Percentiles rank a stretch among this genome's conserved stretches.
Evolutionary conservation across 2,329 filamentous ascomycete genomes (phyloP).

Genomic region (Drechslerella dactyloides): DNA sequence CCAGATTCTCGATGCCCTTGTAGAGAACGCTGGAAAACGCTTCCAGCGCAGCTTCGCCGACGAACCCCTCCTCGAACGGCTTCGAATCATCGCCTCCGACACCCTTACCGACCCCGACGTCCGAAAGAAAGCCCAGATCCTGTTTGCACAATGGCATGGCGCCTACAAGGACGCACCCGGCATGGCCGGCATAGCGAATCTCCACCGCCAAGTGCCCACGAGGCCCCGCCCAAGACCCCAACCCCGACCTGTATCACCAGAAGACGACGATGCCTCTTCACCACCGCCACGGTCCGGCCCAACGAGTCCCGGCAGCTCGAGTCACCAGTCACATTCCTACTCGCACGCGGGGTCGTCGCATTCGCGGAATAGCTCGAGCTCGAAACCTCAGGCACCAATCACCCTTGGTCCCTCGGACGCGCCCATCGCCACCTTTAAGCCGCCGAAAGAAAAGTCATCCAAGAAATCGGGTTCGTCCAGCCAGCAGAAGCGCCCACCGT

Average conservation of each 20-base stretch:
- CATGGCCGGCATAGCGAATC: conserved; percentile 76
- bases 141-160: conserved; percentile 85
- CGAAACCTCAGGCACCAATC: conserved; percentile 56
- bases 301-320: conserved; percentile 12
- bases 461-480: conserved; percentile 64
- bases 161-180: conserved; percentile 82
- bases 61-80: conserved; percentile 86
- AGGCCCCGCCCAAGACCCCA: conserved; percentile 56
- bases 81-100: conserved; percentile 85
- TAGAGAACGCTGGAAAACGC: conserved; percentile 87
- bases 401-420: conserved; percentile 57
- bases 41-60: conserved; percentile 90
- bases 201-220: conserved; percentile 74
- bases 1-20: conserved; percentile 79
- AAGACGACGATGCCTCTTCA: conserved; percentile 51
- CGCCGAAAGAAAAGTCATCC: conserved; percentile 55
- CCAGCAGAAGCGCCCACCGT: conserved; percentile 67
- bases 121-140: conserved; percentile 81
- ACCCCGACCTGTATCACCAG: conserved; percentile 60
- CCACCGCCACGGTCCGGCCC: conserved; percentile 54
- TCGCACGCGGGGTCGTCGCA: conserved; percentile 58
- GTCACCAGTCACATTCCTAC: conserved; percentile 59
- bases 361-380: conserved; percentile 55
- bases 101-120: conserved; percentile 83
- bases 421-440: conserved; percentile 56